These are phyloP conservation scores for Starmerella floricola DNA, from an alignment of 805 yeast species.

Conservation along the genomic window DNA sequence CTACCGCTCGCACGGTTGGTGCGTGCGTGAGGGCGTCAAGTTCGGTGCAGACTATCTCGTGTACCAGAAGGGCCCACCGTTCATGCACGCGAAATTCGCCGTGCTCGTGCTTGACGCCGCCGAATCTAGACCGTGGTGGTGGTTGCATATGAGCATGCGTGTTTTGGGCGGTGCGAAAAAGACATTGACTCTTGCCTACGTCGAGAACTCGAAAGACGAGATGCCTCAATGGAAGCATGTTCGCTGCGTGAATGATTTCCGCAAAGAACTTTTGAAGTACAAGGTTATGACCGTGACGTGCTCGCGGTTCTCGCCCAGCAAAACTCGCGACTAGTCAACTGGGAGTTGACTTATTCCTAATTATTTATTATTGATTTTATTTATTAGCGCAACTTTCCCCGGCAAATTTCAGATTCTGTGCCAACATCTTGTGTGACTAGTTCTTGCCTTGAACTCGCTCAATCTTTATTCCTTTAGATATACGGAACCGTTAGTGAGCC, in stretches of 20 bases:
- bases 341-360: background rate
- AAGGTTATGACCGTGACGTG: slow-evolving; percentile 54
- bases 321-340: slow-evolving; percentile 70
- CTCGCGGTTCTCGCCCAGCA: slow-evolving; percentile 75
- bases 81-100: slow-evolving; percentile 84
- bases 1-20: slow-evolving; percentile 85
- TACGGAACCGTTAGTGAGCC: too few relatives aligned
- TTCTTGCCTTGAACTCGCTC: too few relatives aligned
- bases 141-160: slow-evolving; percentile 59
- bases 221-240: slow-evolving; percentile 21
- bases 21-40: slow-evolving; percentile 81
- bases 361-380: background rate
- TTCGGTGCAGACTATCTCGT: slow-evolving; percentile 79
- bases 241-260: slow-evolving; percentile 23
- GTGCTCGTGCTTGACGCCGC: slow-evolving; percentile 38
- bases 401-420: too few relatives aligned
- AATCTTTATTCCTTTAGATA: too few relatives aligned
- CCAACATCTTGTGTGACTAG: too few relatives aligned
- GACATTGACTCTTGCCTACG: slow-evolving; percentile 55
- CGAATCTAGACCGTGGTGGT: slow-evolving; percentile 38
- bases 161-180: slow-evolving; percentile 83
- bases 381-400: background rate
- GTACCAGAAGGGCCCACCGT: slow-evolving; percentile 88
- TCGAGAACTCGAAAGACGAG: slow-evolving; percentile 30
- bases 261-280: slow-evolving; percentile 34